Conservation (phyloP, 169 alveolate species). For the Plasmodium coatneyi region DNA sequence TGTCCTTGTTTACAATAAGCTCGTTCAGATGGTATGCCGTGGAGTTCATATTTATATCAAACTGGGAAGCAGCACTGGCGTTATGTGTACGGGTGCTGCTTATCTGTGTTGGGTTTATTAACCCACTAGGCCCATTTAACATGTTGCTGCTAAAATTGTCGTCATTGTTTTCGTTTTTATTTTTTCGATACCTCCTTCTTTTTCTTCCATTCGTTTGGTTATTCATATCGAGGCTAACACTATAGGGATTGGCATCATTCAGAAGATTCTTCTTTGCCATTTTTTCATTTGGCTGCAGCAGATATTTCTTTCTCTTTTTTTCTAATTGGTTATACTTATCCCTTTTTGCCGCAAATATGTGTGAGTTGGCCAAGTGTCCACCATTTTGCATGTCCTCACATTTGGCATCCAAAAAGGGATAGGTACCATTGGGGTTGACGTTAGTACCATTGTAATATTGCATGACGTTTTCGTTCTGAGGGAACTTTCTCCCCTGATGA, state of each 20-base stretch:
- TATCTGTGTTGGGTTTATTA: neutral
- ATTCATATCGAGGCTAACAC: neutral
- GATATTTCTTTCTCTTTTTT: constrained; percentile 27
- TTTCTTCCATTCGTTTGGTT: constrained; percentile 20
- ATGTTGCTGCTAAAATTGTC: neutral
- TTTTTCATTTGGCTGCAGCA: constrained; percentile 2
- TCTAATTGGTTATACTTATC: constrained; percentile 3
- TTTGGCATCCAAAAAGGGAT: neutral
- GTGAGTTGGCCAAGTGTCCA: neutral
- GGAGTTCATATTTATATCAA: neutral
- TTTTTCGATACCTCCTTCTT: constrained; percentile 17
- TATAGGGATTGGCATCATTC: neutral
- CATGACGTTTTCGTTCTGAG: neutral
- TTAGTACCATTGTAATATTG: constrained; percentile 1
- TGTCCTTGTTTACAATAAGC: neutral
- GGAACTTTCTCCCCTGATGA: neutral
- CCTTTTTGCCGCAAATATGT: neutral
- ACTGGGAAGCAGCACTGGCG: neutral
- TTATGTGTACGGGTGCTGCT: neutral
- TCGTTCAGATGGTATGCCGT: neutral
- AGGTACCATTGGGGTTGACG: neutral
- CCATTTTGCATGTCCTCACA: neutral
- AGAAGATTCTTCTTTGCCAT: neutral
- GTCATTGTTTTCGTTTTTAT: constrained; percentile 1
- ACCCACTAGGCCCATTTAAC: neutral